phyloP scores from a whole-genome alignment of 768 basidiomycete species.

The Pisolithus albus region DNA sequence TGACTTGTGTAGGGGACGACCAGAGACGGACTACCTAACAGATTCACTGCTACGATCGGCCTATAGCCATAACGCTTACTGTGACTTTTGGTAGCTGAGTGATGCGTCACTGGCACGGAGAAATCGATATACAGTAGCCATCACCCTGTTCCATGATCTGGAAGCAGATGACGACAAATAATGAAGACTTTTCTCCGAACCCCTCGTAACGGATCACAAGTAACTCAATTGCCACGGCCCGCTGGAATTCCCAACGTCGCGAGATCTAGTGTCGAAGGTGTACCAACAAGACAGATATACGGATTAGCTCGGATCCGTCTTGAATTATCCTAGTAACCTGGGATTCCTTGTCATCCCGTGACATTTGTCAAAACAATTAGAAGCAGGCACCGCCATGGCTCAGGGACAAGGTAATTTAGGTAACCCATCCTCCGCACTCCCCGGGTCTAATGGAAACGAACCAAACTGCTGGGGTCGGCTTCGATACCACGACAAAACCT shows the following conservation, averaged over 20 bases:
- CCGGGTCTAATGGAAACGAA: neutral
- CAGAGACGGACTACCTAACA: too few species aligned
- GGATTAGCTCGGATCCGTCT: neutral
- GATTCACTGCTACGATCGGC: too few species aligned
- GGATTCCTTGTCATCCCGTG: neutral
- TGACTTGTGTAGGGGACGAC: too few species aligned
- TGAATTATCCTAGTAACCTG: neutral
- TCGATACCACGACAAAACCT: neutral
- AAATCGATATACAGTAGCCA: too few species aligned
- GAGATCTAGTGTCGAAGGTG: neutral
- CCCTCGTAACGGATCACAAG: neutral
- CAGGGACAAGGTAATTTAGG: neutral
- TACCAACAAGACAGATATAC: neutral
- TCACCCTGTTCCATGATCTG: neutral
- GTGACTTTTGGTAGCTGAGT: too few species aligned
- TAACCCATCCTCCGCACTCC: neutral
- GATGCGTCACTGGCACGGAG: too few species aligned
- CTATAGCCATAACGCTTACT: too few species aligned
- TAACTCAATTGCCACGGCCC: neutral
- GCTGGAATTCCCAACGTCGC: neutral
- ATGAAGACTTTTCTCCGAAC: neutral
- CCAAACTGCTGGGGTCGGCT: neutral
- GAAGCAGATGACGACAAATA: neutral
- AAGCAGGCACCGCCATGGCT: neutral
- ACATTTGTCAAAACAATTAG: neutral